A percentile compares a stretch with the other conserved stretches of the same genome.
Conservation (phyloP, 140 eudicot species). For the Erigeron philadelphicus region DNA sequence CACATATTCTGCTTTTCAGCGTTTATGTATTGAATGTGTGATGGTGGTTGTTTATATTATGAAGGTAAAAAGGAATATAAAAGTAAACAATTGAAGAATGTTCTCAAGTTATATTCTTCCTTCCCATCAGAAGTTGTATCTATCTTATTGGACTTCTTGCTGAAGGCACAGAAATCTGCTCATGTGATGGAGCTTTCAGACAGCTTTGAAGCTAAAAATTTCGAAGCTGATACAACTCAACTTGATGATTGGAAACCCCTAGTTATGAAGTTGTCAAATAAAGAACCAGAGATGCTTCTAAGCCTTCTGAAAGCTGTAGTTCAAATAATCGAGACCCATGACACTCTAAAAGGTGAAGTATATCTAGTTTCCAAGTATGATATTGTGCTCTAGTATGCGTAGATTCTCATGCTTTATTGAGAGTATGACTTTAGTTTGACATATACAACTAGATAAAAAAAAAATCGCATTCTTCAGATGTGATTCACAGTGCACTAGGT, state of each 20-base stretch:
- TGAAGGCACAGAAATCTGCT: conserved; percentile 49
- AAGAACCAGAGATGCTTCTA: conserved; percentile 66
- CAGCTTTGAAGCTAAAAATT: conserved; percentile 19
- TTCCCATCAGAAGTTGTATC: conserved; percentile 56
- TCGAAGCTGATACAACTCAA: conserved; percentile 22
- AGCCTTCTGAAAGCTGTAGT: conserved; percentile 59
- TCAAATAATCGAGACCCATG: conserved; percentile 53
- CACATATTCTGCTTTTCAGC: conserved; percentile 8
- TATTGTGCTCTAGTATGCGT: not conserved
- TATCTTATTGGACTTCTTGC: conserved; percentile 50
- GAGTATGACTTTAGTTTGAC: not conserved
- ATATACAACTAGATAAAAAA: not conserved
- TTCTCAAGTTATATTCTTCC: conserved; percentile 59
- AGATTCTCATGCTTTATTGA: not conserved
- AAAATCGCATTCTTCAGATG: no score
- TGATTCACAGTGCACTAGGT: not conserved
- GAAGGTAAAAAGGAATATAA: conserved; percentile 67
- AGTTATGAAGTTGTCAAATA: conserved; percentile 56
- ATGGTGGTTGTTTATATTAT: conserved; percentile 26
- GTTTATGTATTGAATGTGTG: not conserved
- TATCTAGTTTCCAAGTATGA: not conserved
- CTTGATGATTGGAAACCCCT: conserved; percentile 75
- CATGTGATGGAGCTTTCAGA: conserved; percentile 26
- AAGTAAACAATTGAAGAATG: conserved; percentile 42
- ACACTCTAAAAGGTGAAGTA: conserved; percentile 39